Percentiles rank a stretch among this genome's conserved stretches.
Evolutionary conservation across 805 yeast species (phyloP).

Genomic region (Myxozyma nipponensis): DNA sequence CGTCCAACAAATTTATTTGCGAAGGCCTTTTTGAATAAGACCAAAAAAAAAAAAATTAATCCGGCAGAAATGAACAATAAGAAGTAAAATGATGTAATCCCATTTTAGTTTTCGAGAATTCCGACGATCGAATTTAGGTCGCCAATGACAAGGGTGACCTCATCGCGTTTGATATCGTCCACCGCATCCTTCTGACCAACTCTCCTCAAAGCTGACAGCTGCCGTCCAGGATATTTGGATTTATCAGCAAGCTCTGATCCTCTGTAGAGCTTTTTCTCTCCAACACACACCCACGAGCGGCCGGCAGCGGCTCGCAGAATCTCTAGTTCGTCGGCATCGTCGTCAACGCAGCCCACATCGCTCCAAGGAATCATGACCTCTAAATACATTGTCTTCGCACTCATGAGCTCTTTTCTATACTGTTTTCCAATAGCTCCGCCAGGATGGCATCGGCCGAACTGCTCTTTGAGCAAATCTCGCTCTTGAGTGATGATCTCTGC

Average conservation of each 20-base stretch:
- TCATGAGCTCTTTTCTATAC: slow-evolving; percentile 30
- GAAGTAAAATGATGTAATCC: neutral
- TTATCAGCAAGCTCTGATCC: slow-evolving; percentile 9
- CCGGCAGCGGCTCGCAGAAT: slow-evolving; percentile 28
- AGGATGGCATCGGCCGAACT: slow-evolving; percentile 75
- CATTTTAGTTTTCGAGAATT: slow-evolving; percentile 5
- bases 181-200: slow-evolving; percentile 10
- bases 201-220: slow-evolving; percentile 9
- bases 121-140: slow-evolving; percentile 17
- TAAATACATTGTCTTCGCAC: slow-evolving; percentile 3
- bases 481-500: slow-evolving; percentile 64
- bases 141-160: slow-evolving; percentile 16
- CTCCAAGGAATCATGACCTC: slow-evolving; percentile 24
- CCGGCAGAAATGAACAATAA: neutral
- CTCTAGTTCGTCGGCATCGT: slow-evolving; percentile 21
- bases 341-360: slow-evolving; percentile 20
- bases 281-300: slow-evolving; percentile 25
- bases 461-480: slow-evolving; percentile 46
- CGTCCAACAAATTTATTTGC: neutral
- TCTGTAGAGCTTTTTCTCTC: slow-evolving; percentile 8
- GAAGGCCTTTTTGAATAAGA: neutral
- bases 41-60: neutral
- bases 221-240: neutral
- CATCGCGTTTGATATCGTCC: slow-evolving; percentile 1
- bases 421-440: slow-evolving; percentile 83